A percentile compares a stretch with the other conserved stretches of the same genome.
These are phyloP conservation scores for Heterobasidion irregulare DNA, from an alignment of 1,284 basidiomycete genomes.

Conservation along the genomic window DNA sequence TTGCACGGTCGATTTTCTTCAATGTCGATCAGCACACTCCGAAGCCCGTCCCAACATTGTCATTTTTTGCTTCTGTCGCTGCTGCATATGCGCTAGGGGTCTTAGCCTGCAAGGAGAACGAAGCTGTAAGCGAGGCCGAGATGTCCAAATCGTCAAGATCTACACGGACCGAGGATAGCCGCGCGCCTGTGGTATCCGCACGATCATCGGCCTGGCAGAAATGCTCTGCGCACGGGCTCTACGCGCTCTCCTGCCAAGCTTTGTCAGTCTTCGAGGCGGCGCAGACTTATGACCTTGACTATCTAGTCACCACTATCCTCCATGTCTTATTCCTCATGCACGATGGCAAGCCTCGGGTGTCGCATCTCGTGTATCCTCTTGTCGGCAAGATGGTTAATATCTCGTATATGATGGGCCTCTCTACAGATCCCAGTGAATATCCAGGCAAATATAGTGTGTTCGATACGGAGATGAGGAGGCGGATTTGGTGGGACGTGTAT, in stretches of 20 bases:
- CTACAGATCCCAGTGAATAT: slow-evolving; percentile 50
- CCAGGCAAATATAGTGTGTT: slow-evolving; percentile 33
- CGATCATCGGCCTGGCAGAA: slow-evolving; percentile 8
- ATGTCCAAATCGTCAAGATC: slow-evolving; percentile 6
- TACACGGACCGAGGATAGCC: slow-evolving; percentile 8
- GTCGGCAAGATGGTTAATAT: slow-evolving; percentile 63
- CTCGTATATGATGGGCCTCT: slow-evolving; percentile 56
- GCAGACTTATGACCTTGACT: slow-evolving; percentile 39
- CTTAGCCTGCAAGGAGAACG: slow-evolving; percentile 22
- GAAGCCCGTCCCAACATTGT: slow-evolving; percentile 33
- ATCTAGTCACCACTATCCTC: slow-evolving; percentile 40
- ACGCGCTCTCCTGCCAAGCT: slow-evolving; percentile 37
- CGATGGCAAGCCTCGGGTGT: slow-evolving; percentile 35
- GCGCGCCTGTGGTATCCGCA: slow-evolving; percentile 11
- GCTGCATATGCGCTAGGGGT: slow-evolving; percentile 51
- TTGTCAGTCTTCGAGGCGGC: slow-evolving; percentile 32
- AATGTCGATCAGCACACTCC: slow-evolving; percentile 9
- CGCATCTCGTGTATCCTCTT: slow-evolving; percentile 33
- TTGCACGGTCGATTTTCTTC: slow-evolving; percentile 30
- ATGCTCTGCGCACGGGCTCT: slow-evolving; percentile 27
- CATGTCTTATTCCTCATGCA: slow-evolving; percentile 47
- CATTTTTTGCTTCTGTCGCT: slow-evolving; percentile 49
- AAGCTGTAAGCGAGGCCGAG: slow-evolving; percentile 6
- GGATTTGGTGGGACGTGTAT: slow-evolving; percentile 69
- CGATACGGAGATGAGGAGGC: slow-evolving; percentile 50